A percentile compares a stretch with the other conserved stretches of the same genome.
These are phyloP conservation scores for Prunella vulgaris DNA, from an alignment of 257 asterid species.

Conservation along the genomic window DNA sequence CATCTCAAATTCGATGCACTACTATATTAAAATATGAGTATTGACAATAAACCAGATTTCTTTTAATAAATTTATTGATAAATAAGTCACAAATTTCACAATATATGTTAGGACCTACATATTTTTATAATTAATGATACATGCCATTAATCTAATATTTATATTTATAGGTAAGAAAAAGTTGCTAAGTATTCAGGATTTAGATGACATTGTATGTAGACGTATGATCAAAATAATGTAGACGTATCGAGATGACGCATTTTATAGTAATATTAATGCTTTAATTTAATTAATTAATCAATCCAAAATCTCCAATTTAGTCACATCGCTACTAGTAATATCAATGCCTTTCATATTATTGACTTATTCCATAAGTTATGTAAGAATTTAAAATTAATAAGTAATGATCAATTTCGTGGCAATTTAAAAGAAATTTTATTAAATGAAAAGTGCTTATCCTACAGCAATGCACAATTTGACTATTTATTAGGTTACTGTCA, in stretches of 20 bases:
- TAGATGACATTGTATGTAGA: not conserved
- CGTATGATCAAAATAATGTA: not conserved
- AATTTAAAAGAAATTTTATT: not conserved
- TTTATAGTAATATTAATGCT: not conserved
- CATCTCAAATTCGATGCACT: too few relatives aligned
- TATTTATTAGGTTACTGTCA: conserved; percentile 1
- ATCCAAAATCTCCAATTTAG: not conserved
- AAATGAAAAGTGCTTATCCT: conserved; percentile 3
- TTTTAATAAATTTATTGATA: too few relatives aligned
- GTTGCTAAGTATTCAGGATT: not conserved
- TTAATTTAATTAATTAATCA: not conserved
- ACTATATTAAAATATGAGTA: too few relatives aligned
- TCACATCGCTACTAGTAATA: too few relatives aligned
- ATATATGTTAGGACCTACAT: too few relatives aligned
- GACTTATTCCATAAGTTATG: conserved; percentile 10
- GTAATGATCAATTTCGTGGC: not conserved
- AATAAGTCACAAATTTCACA: too few relatives aligned
- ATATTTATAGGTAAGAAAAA: not conserved
- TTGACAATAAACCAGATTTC: too few relatives aligned
- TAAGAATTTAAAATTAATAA: not conserved
- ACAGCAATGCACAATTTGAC: conserved; percentile 18
- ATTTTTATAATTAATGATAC: too few relatives aligned
- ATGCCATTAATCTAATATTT: too few relatives aligned
- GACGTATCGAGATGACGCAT: conserved; percentile 8
- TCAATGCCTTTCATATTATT: too few relatives aligned